Evolutionary conservation across 2,329 filamentous ascomycete genomes (phyloP).

Genomic region (Diaporthe australafricana): DNA sequence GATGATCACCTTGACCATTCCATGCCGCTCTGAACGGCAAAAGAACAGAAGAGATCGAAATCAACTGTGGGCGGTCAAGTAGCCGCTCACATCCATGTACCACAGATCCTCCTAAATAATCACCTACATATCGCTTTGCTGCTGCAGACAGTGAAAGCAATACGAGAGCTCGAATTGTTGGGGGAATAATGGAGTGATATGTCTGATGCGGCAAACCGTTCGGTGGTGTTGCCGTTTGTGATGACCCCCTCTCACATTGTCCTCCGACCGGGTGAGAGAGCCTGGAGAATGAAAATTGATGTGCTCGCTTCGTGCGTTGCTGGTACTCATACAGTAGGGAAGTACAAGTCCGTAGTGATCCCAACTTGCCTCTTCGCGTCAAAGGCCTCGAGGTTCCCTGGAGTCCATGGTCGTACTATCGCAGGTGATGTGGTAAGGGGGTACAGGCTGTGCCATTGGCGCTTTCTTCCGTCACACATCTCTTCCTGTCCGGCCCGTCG

Average conservation of each 20-base stretch:
- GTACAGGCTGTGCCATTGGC: background rate
- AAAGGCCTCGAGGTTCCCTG: too few species aligned
- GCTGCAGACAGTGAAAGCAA: background rate
- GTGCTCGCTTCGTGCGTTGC: background rate
- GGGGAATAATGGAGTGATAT: background rate
- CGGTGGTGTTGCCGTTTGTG: too few species aligned
- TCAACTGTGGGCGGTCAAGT: background rate
- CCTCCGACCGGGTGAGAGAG: background rate
- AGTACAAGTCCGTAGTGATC: background rate
- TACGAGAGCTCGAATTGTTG: background rate
- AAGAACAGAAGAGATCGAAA: background rate
- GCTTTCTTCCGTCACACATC: background rate
- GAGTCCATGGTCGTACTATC: too few species aligned
- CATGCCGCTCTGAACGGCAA: background rate
- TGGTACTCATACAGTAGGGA: background rate
- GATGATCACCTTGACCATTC: background rate
- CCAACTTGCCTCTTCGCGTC: too few species aligned
- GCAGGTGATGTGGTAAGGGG: background rate
- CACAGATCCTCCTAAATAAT: background rate
- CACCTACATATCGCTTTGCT: background rate
- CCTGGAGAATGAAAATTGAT: too few species aligned
- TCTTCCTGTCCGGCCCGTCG: background rate
- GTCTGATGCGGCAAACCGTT: too few species aligned
- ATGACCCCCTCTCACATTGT: background rate
- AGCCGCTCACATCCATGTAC: background rate